A percentile compares a stretch with the other conserved stretches of the same genome.
These are phyloP conservation scores for Coemansia sp. DNA, from an alignment of 192 early-diverging fungal species.

Conservation along the genomic window DNA sequence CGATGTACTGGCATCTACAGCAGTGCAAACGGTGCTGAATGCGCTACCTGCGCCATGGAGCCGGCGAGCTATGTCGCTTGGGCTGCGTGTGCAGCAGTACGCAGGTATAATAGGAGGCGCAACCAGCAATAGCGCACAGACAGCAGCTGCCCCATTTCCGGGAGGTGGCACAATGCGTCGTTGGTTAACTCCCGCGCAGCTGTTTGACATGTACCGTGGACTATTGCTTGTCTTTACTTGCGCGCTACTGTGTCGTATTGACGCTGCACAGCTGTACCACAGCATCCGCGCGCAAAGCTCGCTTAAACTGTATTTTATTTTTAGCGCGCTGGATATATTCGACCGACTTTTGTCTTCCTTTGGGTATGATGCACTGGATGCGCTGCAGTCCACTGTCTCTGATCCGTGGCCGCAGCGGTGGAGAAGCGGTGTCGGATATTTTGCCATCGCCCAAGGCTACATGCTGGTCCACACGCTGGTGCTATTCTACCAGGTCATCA, in stretches of 20 bases:
- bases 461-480: slow-evolving; percentile 88
- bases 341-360: slow-evolving; percentile 92
- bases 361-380: slow-evolving; percentile 92
- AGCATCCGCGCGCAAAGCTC: slow-evolving; percentile 91
- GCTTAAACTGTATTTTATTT: slow-evolving; percentile 97
- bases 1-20: slow-evolving; percentile 4
- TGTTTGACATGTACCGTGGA: slow-evolving; percentile 89
- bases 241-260: slow-evolving; percentile 72
- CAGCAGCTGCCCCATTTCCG: not conserved
- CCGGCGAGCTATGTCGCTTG: slow-evolving; percentile 13
- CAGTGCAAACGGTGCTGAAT: slow-evolving; percentile 4
- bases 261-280: slow-evolving; percentile 91
- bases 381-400: slow-evolving; percentile 75
- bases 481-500: slow-evolving; percentile 93
- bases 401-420: slow-evolving; percentile 44
- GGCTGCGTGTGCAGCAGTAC: slow-evolving; percentile 5
- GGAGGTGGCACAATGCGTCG: slow-evolving; percentile 31
- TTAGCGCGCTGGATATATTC: slow-evolving; percentile 91
- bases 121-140: not conserved
- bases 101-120: slow-evolving; percentile 17
- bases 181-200: slow-evolving; percentile 75
- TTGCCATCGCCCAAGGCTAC: slow-evolving; percentile 78
- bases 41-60: slow-evolving; percentile 25
- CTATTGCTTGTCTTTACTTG: slow-evolving; percentile 74
- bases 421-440: slow-evolving; percentile 52